These are phyloP conservation scores for Ligustrum vulgare DNA, from an alignment of 257 asterid genomes.

Conservation along the genomic window DNA sequence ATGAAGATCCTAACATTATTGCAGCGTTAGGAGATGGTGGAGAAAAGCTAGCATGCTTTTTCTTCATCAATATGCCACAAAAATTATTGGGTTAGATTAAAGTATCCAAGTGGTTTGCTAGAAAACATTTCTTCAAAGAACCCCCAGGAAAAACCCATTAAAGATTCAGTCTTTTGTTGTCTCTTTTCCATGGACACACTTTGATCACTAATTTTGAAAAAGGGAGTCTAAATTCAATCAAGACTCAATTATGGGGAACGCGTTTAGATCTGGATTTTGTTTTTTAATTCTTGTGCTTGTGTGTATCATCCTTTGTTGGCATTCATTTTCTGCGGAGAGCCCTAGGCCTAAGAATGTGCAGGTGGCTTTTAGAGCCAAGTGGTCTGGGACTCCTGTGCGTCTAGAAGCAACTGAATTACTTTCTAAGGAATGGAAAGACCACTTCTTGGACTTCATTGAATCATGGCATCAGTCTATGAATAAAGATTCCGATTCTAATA, in stretches of 20 bases:
- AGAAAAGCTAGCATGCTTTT: too few species aligned
- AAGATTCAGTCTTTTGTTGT: conserved; percentile 19
- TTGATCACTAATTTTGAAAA: conserved; percentile 32
- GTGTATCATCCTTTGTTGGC: conserved; percentile 36
- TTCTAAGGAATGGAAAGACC: conserved; percentile 85
- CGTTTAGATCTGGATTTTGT: conserved; percentile 64
- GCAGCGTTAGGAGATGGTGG: too few species aligned
- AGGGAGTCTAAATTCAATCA: conserved; percentile 27
- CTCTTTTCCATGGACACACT: conserved; percentile 30
- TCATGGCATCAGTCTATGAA: conserved; percentile 60
- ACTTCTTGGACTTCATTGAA: conserved; percentile 87
- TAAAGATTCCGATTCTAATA: conserved; percentile 49
- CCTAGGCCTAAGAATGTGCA: conserved; percentile 91
- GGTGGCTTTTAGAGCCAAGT: conserved; percentile 95
- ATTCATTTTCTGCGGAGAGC: conserved; percentile 49
- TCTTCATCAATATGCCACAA: too few species aligned
- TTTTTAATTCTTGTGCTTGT: conserved; percentile 39
- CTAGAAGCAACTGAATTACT: conserved; percentile 94
- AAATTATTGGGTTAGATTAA: too few species aligned
- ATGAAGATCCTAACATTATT: too few species aligned
- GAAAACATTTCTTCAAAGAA: conserved; percentile 9
- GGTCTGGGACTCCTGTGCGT: conserved; percentile 93
- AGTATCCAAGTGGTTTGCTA: too few species aligned
- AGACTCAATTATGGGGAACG: conserved; percentile 54
- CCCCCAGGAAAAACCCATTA: not conserved